Percentiles rank a stretch among this genome's conserved stretches.
Evolutionary conservation across 495 filamentous ascomycete genomes (phyloP).

Genomic region (Hyaloscypha variabilis): DNA sequence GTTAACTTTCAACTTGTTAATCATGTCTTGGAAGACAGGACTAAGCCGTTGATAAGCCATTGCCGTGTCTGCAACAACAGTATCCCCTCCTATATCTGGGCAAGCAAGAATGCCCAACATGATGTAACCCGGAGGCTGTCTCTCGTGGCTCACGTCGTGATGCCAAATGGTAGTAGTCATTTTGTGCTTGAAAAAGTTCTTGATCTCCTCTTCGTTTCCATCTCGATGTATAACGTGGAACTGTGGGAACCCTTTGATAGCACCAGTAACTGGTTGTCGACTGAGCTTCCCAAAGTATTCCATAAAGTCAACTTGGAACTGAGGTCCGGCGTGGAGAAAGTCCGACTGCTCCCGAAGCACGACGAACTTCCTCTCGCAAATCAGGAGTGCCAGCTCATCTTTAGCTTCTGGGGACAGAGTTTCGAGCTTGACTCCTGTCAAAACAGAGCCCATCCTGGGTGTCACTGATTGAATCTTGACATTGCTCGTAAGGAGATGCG

Average conservation of each 20-base stretch:
- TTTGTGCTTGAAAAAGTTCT: constrained; percentile 55
- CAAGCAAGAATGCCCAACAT: constrained; percentile 60
- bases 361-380: constrained; percentile 45
- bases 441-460: constrained; percentile 54
- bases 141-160: constrained; percentile 63
- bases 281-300: constrained; percentile 62
- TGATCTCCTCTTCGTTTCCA: constrained; percentile 57
- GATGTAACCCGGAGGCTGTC: constrained; percentile 59
- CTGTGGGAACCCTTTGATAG: constrained; percentile 53
- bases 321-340: constrained; percentile 48
- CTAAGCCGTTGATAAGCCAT: constrained; percentile 41
- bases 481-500: constrained; percentile 33
- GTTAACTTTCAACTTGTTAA: constrained; percentile 33
- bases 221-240: constrained; percentile 66
- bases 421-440: constrained; percentile 47
- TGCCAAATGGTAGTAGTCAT: constrained; percentile 61
- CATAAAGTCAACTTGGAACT: constrained; percentile 51
- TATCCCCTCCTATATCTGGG: constrained; percentile 51
- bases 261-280: constrained; percentile 59
- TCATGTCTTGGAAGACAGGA: constrained; percentile 37
- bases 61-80: constrained; percentile 36
- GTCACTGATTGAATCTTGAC: constrained; percentile 41
- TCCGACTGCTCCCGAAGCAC: constrained; percentile 44
- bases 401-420: constrained; percentile 39
- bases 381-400: constrained; percentile 45